Percentiles rank a stretch among this genome's conserved stretches.
Evolutionary conservation across 1,284 basidiomycete genomes (phyloP).

Genomic region (Trametes sp.): DNA sequence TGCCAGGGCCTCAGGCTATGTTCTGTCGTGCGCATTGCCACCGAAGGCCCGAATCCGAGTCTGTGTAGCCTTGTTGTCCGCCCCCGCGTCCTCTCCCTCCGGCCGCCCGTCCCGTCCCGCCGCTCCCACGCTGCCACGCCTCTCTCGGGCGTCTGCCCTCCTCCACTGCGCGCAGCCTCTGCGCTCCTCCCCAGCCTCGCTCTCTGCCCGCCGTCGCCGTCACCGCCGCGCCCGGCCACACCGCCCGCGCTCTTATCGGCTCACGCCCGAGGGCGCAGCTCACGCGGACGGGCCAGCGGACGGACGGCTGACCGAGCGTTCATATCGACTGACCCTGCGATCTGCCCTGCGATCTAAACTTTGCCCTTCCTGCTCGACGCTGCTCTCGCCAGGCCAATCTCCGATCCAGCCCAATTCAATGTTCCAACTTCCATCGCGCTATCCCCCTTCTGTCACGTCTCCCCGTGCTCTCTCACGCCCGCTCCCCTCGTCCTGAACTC

Average conservation of each 20-base stretch:
- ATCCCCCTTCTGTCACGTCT: constrained; percentile 16
- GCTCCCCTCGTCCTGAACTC: constrained; percentile 1
- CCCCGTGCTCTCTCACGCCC: constrained; percentile 13
- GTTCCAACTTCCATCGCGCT: constrained; percentile 12
- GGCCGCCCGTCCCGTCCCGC: constrained; percentile 12
- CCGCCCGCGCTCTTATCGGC: constrained; percentile 10
- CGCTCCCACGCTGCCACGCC: constrained; percentile 9
- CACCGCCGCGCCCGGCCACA: not conserved
- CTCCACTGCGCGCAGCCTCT: not conserved
- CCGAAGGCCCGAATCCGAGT: constrained; percentile 13
- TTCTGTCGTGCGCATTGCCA: constrained; percentile 26
- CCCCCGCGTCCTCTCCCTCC: not conserved
- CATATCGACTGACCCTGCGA: constrained; percentile 12
- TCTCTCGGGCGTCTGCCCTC: constrained; percentile 1
- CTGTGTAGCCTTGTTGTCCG: constrained; percentile 20
- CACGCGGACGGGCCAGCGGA: not conserved
- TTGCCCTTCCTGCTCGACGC: constrained; percentile 4
- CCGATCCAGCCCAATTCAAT: constrained; percentile 20
- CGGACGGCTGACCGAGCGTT: no score
- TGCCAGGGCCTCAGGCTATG: constrained; percentile 16
- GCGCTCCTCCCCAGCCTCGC: not conserved
- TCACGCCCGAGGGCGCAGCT: not conserved
- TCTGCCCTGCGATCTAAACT: constrained; percentile 28
- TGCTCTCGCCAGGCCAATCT: constrained; percentile 25
- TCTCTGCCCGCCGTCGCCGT: constrained; percentile 3